Evolutionary conservation across 2,329 filamentous ascomycete genomes (phyloP), one percentile per base, ranked within the genome.

Genomic region (Aureobasidium sp.): DNA sequence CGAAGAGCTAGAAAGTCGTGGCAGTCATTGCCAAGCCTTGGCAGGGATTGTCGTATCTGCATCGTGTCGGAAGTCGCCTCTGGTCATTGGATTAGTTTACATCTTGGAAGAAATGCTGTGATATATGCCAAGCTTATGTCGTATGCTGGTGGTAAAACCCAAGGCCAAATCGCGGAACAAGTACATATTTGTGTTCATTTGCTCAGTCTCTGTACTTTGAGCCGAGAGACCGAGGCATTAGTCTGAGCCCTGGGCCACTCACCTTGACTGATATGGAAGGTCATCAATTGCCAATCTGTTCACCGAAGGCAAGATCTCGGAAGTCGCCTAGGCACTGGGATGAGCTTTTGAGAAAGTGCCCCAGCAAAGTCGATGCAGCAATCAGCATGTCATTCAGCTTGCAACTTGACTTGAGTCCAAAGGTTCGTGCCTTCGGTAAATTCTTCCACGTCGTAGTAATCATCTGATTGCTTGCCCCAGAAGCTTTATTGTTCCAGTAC

Each of bases 51-150:
- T 32, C 29, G 20, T 8, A 32, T 57, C 53, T 57, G 17, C 6
- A 57, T 46, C 53, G 53, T 57, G 53, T 46, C 39, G 51, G 36
- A 12, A 27, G 15, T 55, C 51, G 36, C 36, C 51, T 55, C 8
- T 29, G 15, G 5, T 42, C 26, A 55, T 55, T 55, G 51, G 51
- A 32, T 29, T 20, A 29, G 39, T 12, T 51, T 7, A 5, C 17
- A 12, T 36, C 5, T 8, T 20, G 8, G n/a, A 8, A 48, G 27
- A n/a, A 20, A 26, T 47, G 8, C 27, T 37, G 29, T 20, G n/a
- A 26, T 20, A 20, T 13, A 5, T 32, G 50, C 50, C 50, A 52
- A 52, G 50, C 27, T 17, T 20, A 26, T 39, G 34, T 34, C 50
- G 34, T 52, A 39, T 52, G 50, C 50, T 52, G 37, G 29, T 32